These are phyloP conservation scores for Starmerella bombicola DNA, from an alignment of 805 yeast species.

Conservation along the genomic window DNA sequence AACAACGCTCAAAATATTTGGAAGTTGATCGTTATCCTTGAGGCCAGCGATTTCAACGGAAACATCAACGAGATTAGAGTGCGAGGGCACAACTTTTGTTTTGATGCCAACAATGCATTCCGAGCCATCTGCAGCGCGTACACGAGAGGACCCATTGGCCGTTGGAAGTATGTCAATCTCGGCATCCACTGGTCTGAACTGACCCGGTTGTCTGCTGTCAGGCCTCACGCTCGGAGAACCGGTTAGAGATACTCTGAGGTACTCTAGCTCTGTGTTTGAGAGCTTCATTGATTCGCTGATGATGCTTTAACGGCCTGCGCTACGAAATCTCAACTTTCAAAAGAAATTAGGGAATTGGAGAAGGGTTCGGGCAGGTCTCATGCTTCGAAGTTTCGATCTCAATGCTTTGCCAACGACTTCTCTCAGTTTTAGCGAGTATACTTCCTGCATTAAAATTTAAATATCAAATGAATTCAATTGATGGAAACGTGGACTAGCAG, in stretches of 20 bases:
- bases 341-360: too few relatives aligned
- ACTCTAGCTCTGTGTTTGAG: constrained; percentile 35
- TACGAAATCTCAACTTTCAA: too few relatives aligned
- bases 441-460: too few relatives aligned
- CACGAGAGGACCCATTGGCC: constrained; percentile 86
- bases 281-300: constrained; percentile 23
- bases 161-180: constrained; percentile 68
- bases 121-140: constrained; percentile 76
- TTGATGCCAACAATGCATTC: constrained; percentile 90
- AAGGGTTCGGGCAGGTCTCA: too few relatives aligned
- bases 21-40: constrained; percentile 65
- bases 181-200: constrained; percentile 79
- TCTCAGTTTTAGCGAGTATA: too few relatives aligned
- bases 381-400: too few relatives aligned
- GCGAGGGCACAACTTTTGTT: constrained; percentile 51
- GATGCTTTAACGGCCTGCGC: not conserved
- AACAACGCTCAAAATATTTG: constrained; percentile 49
- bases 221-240: constrained; percentile 58
- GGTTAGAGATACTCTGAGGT: constrained; percentile 58
- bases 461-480: too few relatives aligned
- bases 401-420: too few relatives aligned
- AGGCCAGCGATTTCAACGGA: constrained; percentile 59
- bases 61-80: constrained; percentile 44
- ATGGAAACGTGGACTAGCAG: too few relatives aligned
- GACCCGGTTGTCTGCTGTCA: constrained; percentile 63